Evolutionary conservation across 2,329 filamentous ascomycete genomes (phyloP).

Genomic region (Gliomastix tumulicola): DNA sequence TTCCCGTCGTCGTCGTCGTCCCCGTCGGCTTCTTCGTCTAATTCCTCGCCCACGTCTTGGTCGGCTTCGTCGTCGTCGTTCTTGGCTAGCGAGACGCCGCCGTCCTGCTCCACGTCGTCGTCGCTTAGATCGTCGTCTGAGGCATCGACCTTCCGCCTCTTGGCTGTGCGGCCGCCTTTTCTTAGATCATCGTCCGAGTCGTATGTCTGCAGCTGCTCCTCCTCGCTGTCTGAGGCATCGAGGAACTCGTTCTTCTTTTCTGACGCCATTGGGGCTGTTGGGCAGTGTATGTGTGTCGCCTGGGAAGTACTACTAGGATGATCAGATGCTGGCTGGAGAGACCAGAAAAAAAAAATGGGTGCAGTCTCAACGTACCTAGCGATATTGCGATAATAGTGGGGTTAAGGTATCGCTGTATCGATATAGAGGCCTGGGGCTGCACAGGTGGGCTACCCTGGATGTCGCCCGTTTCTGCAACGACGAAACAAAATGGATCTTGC

Average conservation of each 20-base stretch:
- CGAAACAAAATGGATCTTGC: no score
- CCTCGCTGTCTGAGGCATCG: constrained; percentile 50
- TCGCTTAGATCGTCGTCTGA: constrained; percentile 27
- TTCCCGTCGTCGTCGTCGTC: constrained; percentile 12
- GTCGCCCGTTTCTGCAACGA: no score
- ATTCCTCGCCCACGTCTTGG: constrained; percentile 12
- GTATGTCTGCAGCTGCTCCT: constrained; percentile 52
- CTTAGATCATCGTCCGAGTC: constrained; percentile 63
- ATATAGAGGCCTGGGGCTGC: no score
- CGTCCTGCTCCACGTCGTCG: constrained; percentile 14
- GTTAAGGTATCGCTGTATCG: no score
- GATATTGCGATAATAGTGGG: constrained; percentile 4
- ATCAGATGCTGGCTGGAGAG: no score
- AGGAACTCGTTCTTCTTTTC: constrained; percentile 70
- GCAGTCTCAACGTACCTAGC: background rate
- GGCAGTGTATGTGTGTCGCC: background rate
- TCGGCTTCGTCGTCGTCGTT: constrained; percentile 13
- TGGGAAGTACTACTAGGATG: background rate
- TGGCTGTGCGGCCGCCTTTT: constrained; percentile 55
- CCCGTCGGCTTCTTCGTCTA: constrained; percentile 12
- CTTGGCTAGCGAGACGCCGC: constrained; percentile 9
- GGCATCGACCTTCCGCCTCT: constrained; percentile 54
- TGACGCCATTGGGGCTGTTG: constrained; percentile 45
- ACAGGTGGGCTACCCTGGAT: no score
- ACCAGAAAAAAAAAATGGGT: no score